Conservation (phyloP, 2,329 filamentous ascomycete genomes). For the Colletotrichum chlorophyti region DNA sequence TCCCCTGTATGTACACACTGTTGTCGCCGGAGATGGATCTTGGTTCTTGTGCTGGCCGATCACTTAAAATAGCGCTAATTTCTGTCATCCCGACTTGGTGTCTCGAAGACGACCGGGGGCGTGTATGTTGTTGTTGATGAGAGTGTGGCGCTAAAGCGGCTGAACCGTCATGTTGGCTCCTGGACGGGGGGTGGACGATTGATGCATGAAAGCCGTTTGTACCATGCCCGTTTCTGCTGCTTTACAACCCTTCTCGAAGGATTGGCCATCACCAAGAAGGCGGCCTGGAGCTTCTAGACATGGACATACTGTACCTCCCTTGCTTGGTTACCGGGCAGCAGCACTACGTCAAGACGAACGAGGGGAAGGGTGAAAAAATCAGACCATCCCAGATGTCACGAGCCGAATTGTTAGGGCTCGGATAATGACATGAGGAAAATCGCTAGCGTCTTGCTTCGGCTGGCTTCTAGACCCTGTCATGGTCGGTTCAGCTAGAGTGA, state of each 20-base stretch:
- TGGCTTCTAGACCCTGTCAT: conserved; percentile 15
- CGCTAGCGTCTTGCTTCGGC: conserved; percentile 8
- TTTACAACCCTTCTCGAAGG: background rate
- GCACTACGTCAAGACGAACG: no score
- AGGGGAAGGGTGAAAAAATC: conserved; percentile 8
- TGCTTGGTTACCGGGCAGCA: no score
- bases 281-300: background rate
- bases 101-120: background rate
- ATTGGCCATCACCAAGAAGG: no score
- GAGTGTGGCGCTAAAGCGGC: background rate
- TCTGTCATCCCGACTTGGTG: background rate
- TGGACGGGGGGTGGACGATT: background rate
- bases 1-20: background rate
- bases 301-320: background rate
- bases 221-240: background rate
- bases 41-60: background rate
- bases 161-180: background rate
- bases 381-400: conserved; percentile 8
- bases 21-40: conserved; percentile 1
- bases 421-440: conserved; percentile 26
- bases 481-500: background rate
- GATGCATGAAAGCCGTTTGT: background rate
- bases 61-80: conserved; percentile 1
- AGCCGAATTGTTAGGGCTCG: conserved; percentile 20
- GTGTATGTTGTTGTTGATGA: background rate